A percentile compares a stretch with the other conserved stretches of the same genome.
Evolutionary conservation across 2,329 filamentous ascomycete species (phyloP).

Genomic region (Sclerotinia glacialis): DNA sequence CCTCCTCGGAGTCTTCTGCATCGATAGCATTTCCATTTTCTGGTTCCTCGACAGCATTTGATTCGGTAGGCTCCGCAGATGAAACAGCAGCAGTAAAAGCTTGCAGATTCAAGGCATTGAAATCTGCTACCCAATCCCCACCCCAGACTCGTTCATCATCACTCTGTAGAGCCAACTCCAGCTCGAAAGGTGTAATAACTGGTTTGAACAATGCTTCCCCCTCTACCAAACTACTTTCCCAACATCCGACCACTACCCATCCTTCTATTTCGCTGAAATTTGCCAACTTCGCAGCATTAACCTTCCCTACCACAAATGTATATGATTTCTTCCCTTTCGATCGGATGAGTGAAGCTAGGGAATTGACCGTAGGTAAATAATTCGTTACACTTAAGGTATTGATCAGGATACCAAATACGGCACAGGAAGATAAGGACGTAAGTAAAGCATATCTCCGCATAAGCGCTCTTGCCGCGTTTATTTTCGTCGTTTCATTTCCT

Average conservation of each 20-base stretch:
- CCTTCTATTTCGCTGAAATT: slow-evolving; percentile 95
- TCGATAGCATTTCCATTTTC: slow-evolving; percentile 21
- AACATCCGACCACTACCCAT: slow-evolving; percentile 97
- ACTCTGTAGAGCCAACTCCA: slow-evolving; percentile 70
- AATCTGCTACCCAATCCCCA: slow-evolving; percentile 84
- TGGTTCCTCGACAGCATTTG: slow-evolving; percentile 34
- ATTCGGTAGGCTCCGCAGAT: slow-evolving; percentile 38
- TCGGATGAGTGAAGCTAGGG: slow-evolving; percentile 69
- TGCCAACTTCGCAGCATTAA: slow-evolving; percentile 92
- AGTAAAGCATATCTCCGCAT: slow-evolving; percentile 86
- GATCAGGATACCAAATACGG: slow-evolving; percentile 89
- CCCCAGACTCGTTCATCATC: slow-evolving; percentile 82
- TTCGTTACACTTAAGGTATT: slow-evolving; percentile 93
- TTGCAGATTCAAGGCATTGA: slow-evolving; percentile 56
- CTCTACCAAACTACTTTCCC: slow-evolving; percentile 92
- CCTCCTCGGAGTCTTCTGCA: slow-evolving; percentile 51
- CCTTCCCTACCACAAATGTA: slow-evolving; percentile 91
- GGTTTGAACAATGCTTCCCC: slow-evolving; percentile 85
- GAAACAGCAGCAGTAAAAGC: neutral
- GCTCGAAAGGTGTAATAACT: slow-evolving; percentile 92
- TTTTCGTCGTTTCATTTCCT: slow-evolving; percentile 37
- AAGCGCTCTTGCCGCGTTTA: slow-evolving; percentile 55
- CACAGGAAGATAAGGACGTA: slow-evolving; percentile 72
- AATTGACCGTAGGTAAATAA: slow-evolving; percentile 76
- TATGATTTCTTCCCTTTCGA: slow-evolving; percentile 90